A percentile compares a stretch with the other conserved stretches of the same genome.
phyloP scores from a whole-genome alignment of 176 grass and related monocot genomes.

The Leersia perrieri region DNA sequence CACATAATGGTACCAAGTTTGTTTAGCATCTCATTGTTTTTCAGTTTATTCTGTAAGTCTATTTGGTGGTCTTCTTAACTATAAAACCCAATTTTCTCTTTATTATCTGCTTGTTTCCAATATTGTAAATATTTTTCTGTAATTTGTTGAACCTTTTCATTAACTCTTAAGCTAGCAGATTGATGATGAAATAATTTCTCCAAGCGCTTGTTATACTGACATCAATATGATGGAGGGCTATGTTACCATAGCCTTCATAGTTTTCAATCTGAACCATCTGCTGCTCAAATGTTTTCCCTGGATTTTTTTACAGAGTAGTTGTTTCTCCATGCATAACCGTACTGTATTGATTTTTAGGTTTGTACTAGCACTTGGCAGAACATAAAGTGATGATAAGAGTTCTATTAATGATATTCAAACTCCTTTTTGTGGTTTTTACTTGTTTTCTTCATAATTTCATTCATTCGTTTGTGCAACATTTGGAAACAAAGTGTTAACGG shows the following conservation, averaged over 20 bases:
- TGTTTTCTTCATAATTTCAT: neutral
- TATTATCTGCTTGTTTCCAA: too few relatives aligned
- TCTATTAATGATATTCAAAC: neutral
- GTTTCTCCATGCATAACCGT: neutral
- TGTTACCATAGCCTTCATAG: constrained; percentile 25
- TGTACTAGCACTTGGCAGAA: neutral
- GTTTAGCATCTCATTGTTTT: too few relatives aligned
- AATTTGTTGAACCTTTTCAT: neutral
- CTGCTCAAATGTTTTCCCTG: neutral
- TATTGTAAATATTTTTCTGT: neutral
- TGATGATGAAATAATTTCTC: constrained; percentile 36
- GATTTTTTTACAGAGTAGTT: neutral
- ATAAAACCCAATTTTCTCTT: neutral
- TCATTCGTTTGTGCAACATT: neutral
- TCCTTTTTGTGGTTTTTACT: neutral
- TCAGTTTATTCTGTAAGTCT: too few relatives aligned
- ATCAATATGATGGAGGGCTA: constrained; percentile 34
- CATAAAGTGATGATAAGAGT: neutral
- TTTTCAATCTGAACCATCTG: constrained; percentile 55
- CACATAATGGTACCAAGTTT: too few relatives aligned
- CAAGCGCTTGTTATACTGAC: constrained; percentile 40
- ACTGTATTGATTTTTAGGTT: neutral
- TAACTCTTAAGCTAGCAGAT: constrained; percentile 17
- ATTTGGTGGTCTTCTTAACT: too few relatives aligned
- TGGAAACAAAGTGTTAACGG: neutral